Percentiles rank a stretch among this genome's conserved stretches.
Evolutionary conservation across 257 asterid species (phyloP).

Genomic region (Forsythia viridissima): DNA sequence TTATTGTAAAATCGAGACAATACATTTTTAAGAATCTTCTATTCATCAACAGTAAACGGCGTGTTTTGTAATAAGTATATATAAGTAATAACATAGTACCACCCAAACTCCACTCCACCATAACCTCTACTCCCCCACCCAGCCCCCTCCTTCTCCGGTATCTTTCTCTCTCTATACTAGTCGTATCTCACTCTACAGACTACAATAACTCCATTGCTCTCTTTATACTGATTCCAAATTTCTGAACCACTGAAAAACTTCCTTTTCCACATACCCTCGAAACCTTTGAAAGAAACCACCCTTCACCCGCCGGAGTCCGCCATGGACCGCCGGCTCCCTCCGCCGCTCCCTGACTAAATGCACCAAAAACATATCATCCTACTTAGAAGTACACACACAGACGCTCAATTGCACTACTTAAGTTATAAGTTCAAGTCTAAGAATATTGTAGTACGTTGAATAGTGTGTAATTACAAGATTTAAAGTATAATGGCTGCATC

Average conservation of each 20-base stretch:
- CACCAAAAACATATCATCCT: background rate
- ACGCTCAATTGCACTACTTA: background rate
- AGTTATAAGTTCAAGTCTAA: constrained; percentile 10
- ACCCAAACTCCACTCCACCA: constrained; percentile 25
- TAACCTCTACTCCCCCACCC: too few relatives aligned
- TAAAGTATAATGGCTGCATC: constrained; percentile 54
- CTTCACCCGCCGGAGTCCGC: constrained; percentile 40
- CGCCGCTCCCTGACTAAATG: constrained; percentile 16
- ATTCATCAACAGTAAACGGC: constrained; percentile 29
- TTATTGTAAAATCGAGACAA: background rate
- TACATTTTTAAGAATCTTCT: constrained; percentile 22
- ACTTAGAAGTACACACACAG: background rate
- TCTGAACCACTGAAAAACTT: constrained; percentile 23
- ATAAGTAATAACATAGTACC: background rate
- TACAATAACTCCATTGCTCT: constrained; percentile 24
- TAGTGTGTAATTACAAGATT: constrained; percentile 5
- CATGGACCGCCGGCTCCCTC: constrained; percentile 39
- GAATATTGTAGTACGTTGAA: constrained; percentile 20
- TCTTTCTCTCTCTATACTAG: constrained; percentile 18
- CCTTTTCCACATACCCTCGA: constrained; percentile 7
- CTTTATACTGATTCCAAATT: constrained; percentile 21
- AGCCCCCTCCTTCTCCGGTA: background rate
- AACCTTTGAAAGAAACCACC: background rate
- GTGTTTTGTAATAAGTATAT: constrained; percentile 1
- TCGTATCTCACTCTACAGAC: constrained; percentile 15